Conservation (phyloP, 2,329 filamentous ascomycete species). For the Pestalotiopsis sp. region DNA sequence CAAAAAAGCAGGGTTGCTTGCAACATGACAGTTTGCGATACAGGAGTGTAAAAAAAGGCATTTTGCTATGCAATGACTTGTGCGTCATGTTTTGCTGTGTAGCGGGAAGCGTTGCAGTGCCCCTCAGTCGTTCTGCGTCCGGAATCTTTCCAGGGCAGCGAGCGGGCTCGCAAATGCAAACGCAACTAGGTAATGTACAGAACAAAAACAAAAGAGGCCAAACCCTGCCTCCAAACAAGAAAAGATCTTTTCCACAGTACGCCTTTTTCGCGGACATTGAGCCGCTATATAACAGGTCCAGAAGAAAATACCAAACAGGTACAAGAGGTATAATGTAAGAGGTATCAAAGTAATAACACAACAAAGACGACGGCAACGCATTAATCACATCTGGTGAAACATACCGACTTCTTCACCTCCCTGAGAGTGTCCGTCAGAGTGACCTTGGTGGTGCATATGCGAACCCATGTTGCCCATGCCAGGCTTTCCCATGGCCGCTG, state of each 20-base stretch:
- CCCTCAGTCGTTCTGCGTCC: slow-evolving; percentile 27
- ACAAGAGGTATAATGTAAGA: slow-evolving; percentile 33
- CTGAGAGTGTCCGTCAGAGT: slow-evolving; percentile 67
- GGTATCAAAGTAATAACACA: slow-evolving; percentile 39
- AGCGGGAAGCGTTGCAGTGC: slow-evolving; percentile 37
- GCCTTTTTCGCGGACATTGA: slow-evolving; percentile 32
- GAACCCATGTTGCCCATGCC: slow-evolving; percentile 68
- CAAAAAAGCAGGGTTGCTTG: slow-evolving; percentile 15
- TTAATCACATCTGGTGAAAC: slow-evolving; percentile 89
- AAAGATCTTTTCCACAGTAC: slow-evolving; percentile 35
- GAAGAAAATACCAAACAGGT: slow-evolving; percentile 31
- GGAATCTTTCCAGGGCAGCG: slow-evolving; percentile 26
- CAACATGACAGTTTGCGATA: slow-evolving; percentile 29
- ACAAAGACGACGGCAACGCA: slow-evolving; percentile 34
- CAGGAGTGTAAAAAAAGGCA: slow-evolving; percentile 17
- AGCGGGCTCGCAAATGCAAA: slow-evolving; percentile 38
- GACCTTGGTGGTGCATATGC: slow-evolving; percentile 72
- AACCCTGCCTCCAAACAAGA: slow-evolving; percentile 17
- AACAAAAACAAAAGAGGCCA: slow-evolving; percentile 45
- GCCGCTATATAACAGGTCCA: slow-evolving; percentile 38
- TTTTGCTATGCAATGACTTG: slow-evolving; percentile 34
- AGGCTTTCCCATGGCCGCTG: slow-evolving; percentile 64
- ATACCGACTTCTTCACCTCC: slow-evolving; percentile 92
- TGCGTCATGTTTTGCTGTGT: slow-evolving; percentile 38
- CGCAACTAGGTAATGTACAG: slow-evolving; percentile 58